These are phyloP conservation scores for Fragaria nilgerrensis DNA, from an alignment of 306 rosid genomes.

Conservation along the genomic window DNA sequence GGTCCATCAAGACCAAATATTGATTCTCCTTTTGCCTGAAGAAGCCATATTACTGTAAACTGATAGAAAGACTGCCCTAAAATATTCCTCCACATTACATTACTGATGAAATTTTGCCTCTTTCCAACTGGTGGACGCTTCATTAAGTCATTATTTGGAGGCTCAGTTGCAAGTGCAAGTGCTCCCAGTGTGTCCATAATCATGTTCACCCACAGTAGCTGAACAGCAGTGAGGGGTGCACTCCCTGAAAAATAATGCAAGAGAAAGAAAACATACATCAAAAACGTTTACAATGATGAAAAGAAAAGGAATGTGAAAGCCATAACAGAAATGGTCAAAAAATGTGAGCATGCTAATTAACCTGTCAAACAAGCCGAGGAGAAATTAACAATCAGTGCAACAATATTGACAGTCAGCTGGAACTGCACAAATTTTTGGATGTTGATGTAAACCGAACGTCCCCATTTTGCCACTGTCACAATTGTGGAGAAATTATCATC, in stretches of 20 bases:
- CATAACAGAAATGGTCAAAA: conserved; percentile 7
- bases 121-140: conserved; percentile 88
- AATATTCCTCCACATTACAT: conserved; percentile 97
- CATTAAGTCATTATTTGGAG: conserved; percentile 84
- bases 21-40: conserved; percentile 75
- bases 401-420: conserved; percentile 91
- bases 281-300: neutral
- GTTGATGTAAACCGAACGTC: conserved; percentile 91
- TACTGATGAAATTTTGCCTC: conserved; percentile 88
- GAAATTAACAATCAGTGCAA: conserved; percentile 90
- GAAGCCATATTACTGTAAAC: conserved; percentile 73
- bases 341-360: conserved; percentile 32
- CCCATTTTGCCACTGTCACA: conserved; percentile 97
- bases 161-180: conserved; percentile 97
- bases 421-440: conserved; percentile 97
- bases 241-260: conserved; percentile 48
- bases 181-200: conserved; percentile 98
- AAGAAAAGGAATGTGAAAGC: neutral
- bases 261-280: conserved; percentile 23
- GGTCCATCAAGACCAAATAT: conserved; percentile 58
- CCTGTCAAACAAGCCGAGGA: conserved; percentile 93
- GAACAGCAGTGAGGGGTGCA: conserved; percentile 96
- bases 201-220: conserved; percentile 98
- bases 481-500: conserved; percentile 98
- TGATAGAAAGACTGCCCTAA: conserved; percentile 87